Base-by-base conservation (phyloP, 352 stramenopile species). In the Phytophthora pluvialis region DNA sequence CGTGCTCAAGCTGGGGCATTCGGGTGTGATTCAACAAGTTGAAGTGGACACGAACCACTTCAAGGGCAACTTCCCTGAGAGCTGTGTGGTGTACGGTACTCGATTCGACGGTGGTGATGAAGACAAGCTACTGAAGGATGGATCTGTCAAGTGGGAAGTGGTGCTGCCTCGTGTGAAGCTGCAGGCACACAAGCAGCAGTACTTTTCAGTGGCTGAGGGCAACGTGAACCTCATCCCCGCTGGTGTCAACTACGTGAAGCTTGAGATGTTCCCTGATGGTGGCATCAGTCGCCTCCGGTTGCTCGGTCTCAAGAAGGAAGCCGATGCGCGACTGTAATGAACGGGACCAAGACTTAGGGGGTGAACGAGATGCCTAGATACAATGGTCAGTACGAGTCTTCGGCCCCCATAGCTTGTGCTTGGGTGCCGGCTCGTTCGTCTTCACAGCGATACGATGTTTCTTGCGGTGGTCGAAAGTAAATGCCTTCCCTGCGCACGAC, bases 31-130 rank as follows among this genome's bases (percentile, higher is more conserved):
- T 39, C 65, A 87, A 13, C 62, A 86, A 25, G 48, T 94, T 39
- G 86, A 93, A 44, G 81, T 98, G 5, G 96, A 98, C 76, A 99
- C 96, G 9, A 95, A 97, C 66, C 92, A 98, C 75, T 98, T 97
- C 66, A 97, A 96, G 60, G 95, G 95, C 56, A 99, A 99, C 67
- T 98, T 97, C 63, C 95, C 96, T 0, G 93, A 98, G 75, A 97
- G 83, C 64, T 92, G 88, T 50, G 59, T 80, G 0, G 60, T 98
- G 5, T 89, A 92, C 29, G 88, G 73, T 53, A 93, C 64, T 55
- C 91, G 64, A 60, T 89, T 81, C 29, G 43, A 82, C 18, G 81
- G 71, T 12, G 40, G 44, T 8, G 35, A 63, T 5, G 70, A 83
- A n/a, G 54, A 68, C 16, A 63, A 67, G 10, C 67, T 89, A 28